A percentile compares a stretch with the other conserved stretches of the same genome.
Evolutionary conservation across 768 basidiomycete genomes (phyloP).

Genomic region (Lactarius tabidus): DNA sequence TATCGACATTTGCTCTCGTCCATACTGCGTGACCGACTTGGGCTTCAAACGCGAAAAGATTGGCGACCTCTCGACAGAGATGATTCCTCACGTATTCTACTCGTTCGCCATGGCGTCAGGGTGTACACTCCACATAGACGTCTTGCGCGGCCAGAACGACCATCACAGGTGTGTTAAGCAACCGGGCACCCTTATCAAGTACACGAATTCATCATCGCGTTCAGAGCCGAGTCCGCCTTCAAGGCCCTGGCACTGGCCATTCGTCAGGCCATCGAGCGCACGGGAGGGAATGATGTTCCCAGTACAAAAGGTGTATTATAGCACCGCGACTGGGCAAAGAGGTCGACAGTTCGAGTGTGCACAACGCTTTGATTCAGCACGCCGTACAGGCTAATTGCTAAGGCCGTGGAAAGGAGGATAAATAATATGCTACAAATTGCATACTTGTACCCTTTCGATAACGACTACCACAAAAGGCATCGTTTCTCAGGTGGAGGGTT

Average conservation of each 20-base stretch:
- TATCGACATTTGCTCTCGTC: slow-evolving; percentile 96
- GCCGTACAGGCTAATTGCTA: not conserved
- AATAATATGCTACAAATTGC: slow-evolving; percentile 4
- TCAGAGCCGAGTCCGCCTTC: slow-evolving; percentile 94
- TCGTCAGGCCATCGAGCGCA: slow-evolving; percentile 86
- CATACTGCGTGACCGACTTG: slow-evolving; percentile 91
- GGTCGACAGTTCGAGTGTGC: not conserved
- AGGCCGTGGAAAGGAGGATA: not conserved
- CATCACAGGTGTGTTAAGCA: slow-evolving; percentile 76
- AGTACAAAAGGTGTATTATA: slow-evolving; percentile 94
- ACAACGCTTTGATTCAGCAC: not conserved
- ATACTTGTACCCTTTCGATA: not conserved
- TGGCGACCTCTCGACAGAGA: slow-evolving; percentile 93
- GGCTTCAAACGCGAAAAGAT: slow-evolving; percentile 86
- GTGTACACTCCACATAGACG: slow-evolving; percentile 91
- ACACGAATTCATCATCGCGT: slow-evolving; percentile 2
- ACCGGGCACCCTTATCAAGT: not conserved
- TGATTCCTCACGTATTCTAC: slow-evolving; percentile 97
- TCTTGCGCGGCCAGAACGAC: slow-evolving; percentile 92
- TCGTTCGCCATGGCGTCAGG: slow-evolving; percentile 97
- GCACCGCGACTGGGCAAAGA: not conserved
- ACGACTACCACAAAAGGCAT: slow-evolving; percentile 67
- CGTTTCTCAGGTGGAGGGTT: slow-evolving; percentile 78
- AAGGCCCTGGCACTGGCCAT: slow-evolving; percentile 96
- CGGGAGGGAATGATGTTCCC: slow-evolving; percentile 86